Evolutionary conservation across 441 rosid species (phyloP).

Genomic region (Geranium incanum): DNA sequence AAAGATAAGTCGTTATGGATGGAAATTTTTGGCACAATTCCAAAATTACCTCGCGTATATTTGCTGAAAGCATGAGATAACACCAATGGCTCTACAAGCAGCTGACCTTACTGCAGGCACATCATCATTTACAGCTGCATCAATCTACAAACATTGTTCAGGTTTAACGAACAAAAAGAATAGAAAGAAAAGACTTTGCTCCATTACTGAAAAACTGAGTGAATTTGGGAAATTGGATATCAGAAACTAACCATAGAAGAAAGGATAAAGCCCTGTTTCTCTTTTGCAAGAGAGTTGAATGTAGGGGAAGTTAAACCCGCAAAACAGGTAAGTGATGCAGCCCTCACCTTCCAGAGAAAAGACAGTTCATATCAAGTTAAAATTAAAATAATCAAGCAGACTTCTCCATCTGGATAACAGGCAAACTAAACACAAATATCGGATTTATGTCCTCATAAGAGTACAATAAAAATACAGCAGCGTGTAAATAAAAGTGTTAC

Average conservation of each 20-base stretch:
- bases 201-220: constrained; percentile 12
- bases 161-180: constrained; percentile 14
- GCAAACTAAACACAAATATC: background rate
- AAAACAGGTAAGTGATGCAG: constrained; percentile 76
- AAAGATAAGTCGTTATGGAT: background rate
- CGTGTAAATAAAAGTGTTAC: background rate
- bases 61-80: constrained; percentile 71
- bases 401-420: background rate
- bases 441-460: background rate
- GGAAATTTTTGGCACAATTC: constrained; percentile 11
- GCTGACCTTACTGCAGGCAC: constrained; percentile 84
- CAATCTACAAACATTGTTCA: constrained; percentile 36
- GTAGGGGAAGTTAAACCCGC: constrained; percentile 83
- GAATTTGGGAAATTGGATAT: constrained; percentile 14
- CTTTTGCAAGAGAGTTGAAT: constrained; percentile 48
- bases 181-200: constrained; percentile 3
- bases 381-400: background rate
- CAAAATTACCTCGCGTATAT: constrained; percentile 49
- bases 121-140: constrained; percentile 57
- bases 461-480: background rate
- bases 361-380: background rate
- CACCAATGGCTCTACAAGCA: constrained; percentile 95
- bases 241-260: constrained; percentile 56
- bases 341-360: constrained; percentile 61
- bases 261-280: constrained; percentile 51